These are phyloP conservation scores for Pleurotus ostreatus DNA, from an alignment of 768 basidiomycete species.

Conservation along the genomic window DNA sequence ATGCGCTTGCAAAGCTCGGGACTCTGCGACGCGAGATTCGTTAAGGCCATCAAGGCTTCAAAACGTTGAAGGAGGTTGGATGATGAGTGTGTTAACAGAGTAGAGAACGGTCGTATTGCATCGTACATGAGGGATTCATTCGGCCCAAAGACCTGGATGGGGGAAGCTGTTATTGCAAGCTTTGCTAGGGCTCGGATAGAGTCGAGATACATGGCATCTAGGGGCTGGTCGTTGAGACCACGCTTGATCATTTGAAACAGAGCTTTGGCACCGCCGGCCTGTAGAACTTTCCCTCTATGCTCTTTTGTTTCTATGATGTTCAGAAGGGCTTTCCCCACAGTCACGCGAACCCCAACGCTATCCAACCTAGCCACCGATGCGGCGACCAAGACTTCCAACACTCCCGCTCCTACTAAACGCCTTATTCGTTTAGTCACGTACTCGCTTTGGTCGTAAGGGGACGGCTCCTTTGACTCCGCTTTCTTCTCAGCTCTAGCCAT, in stretches of 20 bases:
- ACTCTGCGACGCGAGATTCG: conserved; percentile 84
- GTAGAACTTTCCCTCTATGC: conserved; percentile 72
- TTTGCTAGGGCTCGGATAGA: conserved; percentile 90
- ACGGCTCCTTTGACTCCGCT: conserved; percentile 19
- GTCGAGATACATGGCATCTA: conserved; percentile 46
- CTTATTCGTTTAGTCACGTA: conserved; percentile 61
- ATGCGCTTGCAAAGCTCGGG: conserved; percentile 64
- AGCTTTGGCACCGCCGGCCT: conserved; percentile 74
- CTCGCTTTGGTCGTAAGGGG: conserved; percentile 58
- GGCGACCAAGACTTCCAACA: conserved; percentile 55
- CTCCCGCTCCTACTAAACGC: conserved; percentile 56
- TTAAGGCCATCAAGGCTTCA: conserved; percentile 93
- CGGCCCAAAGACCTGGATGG: conserved; percentile 88
- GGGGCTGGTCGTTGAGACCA: conserved; percentile 27
- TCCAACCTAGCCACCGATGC: conserved; percentile 50
- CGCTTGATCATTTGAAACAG: conserved; percentile 54
- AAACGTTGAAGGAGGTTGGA: conserved; percentile 81
- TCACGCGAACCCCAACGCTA: conserved; percentile 57
- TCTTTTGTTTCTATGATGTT: conserved; percentile 74
- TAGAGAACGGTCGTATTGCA: conserved; percentile 76
- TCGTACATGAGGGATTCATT: conserved; percentile 73
- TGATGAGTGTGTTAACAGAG: conserved; percentile 64
- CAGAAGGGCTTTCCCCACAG: conserved; percentile 60
- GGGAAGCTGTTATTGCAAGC: conserved; percentile 88
- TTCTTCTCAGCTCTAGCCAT: conserved; percentile 56